These are phyloP conservation scores for Dendrobium officinale DNA, from an alignment of 106 monocot genomes.

Conservation along the genomic window DNA sequence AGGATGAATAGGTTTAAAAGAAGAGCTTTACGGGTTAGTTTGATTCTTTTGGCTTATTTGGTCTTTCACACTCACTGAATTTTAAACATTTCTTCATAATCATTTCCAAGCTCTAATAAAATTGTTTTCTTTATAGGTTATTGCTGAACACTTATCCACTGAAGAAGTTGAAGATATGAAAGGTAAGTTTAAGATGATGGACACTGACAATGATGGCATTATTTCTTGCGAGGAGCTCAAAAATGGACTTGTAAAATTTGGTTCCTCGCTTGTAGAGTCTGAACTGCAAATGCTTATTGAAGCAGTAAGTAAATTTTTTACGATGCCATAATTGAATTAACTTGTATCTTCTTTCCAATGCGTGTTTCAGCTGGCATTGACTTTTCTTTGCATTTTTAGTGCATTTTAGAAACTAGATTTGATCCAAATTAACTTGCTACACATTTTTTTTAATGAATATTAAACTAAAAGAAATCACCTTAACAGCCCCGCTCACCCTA, in stretches of 20 bases:
- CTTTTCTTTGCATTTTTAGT: background rate
- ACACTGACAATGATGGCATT: slow-evolving; percentile 56
- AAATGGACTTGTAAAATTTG: slow-evolving; percentile 44
- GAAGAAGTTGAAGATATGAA: slow-evolving; percentile 70
- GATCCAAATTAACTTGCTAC: background rate
- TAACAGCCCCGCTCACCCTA: too few relatives aligned
- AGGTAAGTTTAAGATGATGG: slow-evolving; percentile 57
- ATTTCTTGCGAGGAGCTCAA: slow-evolving; percentile 56
- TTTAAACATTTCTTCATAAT: background rate
- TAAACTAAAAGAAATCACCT: background rate
- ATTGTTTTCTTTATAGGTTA: slow-evolving; percentile 30
- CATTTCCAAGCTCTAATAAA: background rate
- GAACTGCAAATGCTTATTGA: slow-evolving; percentile 72
- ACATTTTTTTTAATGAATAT: background rate
- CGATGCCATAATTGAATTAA: background rate
- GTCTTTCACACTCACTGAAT: background rate
- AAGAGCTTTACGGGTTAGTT: slow-evolving; percentile 82
- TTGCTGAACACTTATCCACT: slow-evolving; percentile 57
- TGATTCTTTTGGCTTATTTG: background rate
- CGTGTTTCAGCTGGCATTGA: background rate
- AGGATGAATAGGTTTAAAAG: slow-evolving; percentile 98
- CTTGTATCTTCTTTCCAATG: background rate
- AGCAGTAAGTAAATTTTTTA: slow-evolving; percentile 41
- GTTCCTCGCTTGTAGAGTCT: slow-evolving; percentile 47
- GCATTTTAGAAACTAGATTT: background rate